Evolutionary conservation across 2,329 filamentous ascomycete species (phyloP), one percentile per base, ranked within the genome.

Genomic region (Raffaelea ambrosiae): DNA sequence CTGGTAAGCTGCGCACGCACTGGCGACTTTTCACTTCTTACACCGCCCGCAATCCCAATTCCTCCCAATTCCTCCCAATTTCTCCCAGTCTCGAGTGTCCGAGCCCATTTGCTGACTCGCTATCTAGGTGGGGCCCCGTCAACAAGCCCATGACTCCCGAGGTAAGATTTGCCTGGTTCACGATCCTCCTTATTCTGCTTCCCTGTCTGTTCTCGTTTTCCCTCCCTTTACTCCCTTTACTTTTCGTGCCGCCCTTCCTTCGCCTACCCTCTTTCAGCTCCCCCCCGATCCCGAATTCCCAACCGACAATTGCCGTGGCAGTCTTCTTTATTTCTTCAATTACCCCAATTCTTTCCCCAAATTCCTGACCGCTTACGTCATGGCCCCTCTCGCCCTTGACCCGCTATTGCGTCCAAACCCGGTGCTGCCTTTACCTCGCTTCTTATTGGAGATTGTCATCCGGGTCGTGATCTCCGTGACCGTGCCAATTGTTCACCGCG

Each of bases 71-170:
- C 5, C 21, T 3, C 21, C 18, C 14, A 20, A 44, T 54, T 52
- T 46, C 39, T 41, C 21, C 44, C 29, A 46, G 14, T 26, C 21
- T 47, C 22, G 16, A 31, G 44, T n/a, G n/a, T n/a, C n/a, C n/a
- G n/a, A n/a, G n/a, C n/a, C n/a, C n/a, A n/a, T n/a, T n/a, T n/a
- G n/a, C n/a, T n/a, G n/a, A n/a, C n/a, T n/a, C n/a, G n/a, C n/a
- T n/a, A n/a, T n/a, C n/a, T 51, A 75, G 72, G 71, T 97, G 93
- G 93, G 93, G 93, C 62, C 91, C 93, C 48, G 93, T 98, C 59
- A 98, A 98, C 79, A 97, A 97, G 81, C 87, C 91, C 65, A 98
- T 98, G 93, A 84, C 81, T 58, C 81, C 89, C 60, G 90, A 97
- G 69, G 93, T 97, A 84, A 82, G 87, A 35, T 3, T 5, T 18